Evolutionary conservation across 176 grass and related monocot species (phyloP), one percentile per base, ranked within the genome.

Genomic region (bread wheat (Triticum aestivum)): DNA sequence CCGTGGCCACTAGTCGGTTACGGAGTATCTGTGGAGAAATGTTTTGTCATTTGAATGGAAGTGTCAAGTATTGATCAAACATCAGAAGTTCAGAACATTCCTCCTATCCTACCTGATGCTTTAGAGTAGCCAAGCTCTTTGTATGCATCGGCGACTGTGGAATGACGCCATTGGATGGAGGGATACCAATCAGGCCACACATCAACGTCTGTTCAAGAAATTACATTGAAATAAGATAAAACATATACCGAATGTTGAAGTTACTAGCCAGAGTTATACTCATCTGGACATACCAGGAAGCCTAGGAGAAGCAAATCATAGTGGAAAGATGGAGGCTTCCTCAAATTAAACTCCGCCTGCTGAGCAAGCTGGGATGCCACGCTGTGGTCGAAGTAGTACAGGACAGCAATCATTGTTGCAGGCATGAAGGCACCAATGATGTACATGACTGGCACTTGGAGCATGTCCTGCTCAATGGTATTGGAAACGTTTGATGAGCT

Each of bases 141-240:
- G 97, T 99, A 83, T 99, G 97, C 97, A 99, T 99, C 15, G 97
- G 97, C 42, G 97, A 99, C 39, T 99, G 97, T 32, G 97, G 97
- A 78, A 99, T 99, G 59, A 99, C 97, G 65, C 97, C 97, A 90
- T 99, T 99, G n/a, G 97, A 77, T 35, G 97, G 97, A 62, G 97
- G 97, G 81, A 99, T 91, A 51, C 97, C 97, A 79, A 99, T 81
- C 45, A 99, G 97, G 14, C 97, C 97, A 38, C 97, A 99, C 18
- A 99, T 20, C 73, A 99, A 91, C 11, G 97, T 99, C 97, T 99
- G 87, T 84, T 82, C 82, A 86, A 85, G 30, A 86, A 54, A 86
- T 9, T 37, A 77, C 34, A 61, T 9, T 13, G 15, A 41, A 56
- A 72, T 77, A 30, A 85, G 58, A 32, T 9, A 73, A 73, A 67